Conservation (phyloP, 2,329 filamentous ascomycete genomes). For the Pleoardoris graminearum region DNA sequence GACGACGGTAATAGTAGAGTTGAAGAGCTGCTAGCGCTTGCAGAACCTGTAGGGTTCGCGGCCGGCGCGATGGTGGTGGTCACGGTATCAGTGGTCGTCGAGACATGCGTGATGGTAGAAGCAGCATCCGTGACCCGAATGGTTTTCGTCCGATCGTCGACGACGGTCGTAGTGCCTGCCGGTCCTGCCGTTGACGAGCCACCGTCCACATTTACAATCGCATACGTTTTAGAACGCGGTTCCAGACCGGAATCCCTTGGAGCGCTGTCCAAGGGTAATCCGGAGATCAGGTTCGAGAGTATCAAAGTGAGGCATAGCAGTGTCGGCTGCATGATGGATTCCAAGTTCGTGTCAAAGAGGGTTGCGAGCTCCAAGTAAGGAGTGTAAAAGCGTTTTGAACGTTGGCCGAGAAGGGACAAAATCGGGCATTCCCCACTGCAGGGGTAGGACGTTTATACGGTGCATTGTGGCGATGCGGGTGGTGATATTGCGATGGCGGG, state of each 20-base stretch:
- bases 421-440: constrained; percentile 12
- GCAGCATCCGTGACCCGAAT: constrained; percentile 27
- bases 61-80: constrained; percentile 24
- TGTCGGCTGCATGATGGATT: constrained; percentile 34
- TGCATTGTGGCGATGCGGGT: constrained; percentile 21
- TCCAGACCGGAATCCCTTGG: constrained; percentile 18
- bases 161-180: constrained; percentile 24
- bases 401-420: constrained; percentile 15
- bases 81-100: constrained; percentile 30
- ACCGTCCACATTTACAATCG: constrained; percentile 47
- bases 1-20: neutral
- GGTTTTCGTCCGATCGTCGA: constrained; percentile 30
- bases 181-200: constrained; percentile 31
- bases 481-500: constrained; percentile 30
- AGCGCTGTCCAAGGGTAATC: constrained; percentile 33
- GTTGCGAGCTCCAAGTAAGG: constrained; percentile 12
- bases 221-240: constrained; percentile 39
- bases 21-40: constrained; percentile 12
- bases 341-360: constrained; percentile 20
- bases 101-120: constrained; percentile 4
- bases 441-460: constrained; percentile 21
- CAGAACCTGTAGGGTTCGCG: constrained; percentile 13
- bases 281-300: constrained; percentile 26
- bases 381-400: constrained; percentile 13
- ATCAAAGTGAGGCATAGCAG: constrained; percentile 24